Base-by-base conservation (phyloP, 2,329 filamentous ascomycete genomes). In the Dendryphion nanum region DNA sequence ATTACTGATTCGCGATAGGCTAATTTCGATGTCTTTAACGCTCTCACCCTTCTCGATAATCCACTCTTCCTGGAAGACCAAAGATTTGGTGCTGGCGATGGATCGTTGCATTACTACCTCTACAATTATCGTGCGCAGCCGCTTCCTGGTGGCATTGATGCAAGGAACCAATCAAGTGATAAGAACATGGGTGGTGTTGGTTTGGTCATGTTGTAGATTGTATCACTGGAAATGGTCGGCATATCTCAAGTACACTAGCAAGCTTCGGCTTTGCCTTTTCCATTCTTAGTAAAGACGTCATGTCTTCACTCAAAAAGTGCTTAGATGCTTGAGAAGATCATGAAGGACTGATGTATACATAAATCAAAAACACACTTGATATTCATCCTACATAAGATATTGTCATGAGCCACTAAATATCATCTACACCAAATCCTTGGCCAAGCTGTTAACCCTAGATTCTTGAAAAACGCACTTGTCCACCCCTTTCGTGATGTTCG, bases 11-110 rank as follows among this genome's bases (percentile, higher is more conserved):
- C 6, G 13, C 13, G 17, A 30, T 51, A 81, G 72, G 76, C 73
- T 59, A 83, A 85, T 50, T 96, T 97, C 59, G 93, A 98, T 63
- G 93, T 98, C 41, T 94, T 97, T 75, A 98, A 98, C 60, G 91
- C 89, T 0, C 77, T 98, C 38, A 95, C 90, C 0, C 76, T 96
- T 26, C 84, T 95, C 69, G 91, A 98, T 67, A 98, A 98, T 66
- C 85, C 82, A 1, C 77, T 97, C 15, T 97, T 98, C 78, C 76
- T 98, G 5, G 84, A 91, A 61, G 78, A 96, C 51, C 88, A 96
- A 61, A 95, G 95, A 67, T 98, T 96, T 57, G 93, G 91, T 30
- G 83, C 86, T 4, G 93, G 93, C 20, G 93, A 98, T 64, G 93
- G 93, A 32, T 89, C 93, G 65, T 75, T 98, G 54, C 89, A 98